Conservation (phyloP, 139 green algal genomes). For the Haematococcus lacustris region DNA sequence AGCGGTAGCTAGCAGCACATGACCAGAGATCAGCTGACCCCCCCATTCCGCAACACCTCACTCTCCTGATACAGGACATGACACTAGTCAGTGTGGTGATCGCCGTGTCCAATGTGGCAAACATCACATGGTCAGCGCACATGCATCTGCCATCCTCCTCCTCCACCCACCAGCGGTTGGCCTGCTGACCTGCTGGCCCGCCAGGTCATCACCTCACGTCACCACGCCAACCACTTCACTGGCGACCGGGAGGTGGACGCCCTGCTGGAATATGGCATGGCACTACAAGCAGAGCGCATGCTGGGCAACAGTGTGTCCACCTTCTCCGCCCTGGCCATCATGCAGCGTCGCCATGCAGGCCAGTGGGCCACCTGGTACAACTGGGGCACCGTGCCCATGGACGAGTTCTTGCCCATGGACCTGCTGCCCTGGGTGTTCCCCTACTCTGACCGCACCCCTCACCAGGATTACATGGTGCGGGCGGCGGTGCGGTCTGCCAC, state of each 20-base stretch:
- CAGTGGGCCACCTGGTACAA: constrained; percentile 46
- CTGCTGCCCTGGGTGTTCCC: constrained; percentile 38
- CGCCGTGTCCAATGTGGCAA: too few species aligned
- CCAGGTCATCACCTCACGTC: constrained; percentile 1
- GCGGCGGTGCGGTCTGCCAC: background rate
- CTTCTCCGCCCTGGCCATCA: constrained; percentile 31
- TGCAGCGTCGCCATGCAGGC: constrained; percentile 35
- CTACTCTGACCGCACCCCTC: constrained; percentile 19
- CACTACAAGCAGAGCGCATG: constrained; percentile 4
- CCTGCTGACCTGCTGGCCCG: background rate
- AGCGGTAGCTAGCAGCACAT: background rate
- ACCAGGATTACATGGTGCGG: constrained; percentile 33
- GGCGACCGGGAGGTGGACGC: background rate
- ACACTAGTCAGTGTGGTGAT: background rate
- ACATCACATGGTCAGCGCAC: background rate
- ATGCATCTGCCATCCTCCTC: background rate
- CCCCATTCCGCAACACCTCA: background rate
- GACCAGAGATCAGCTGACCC: background rate
- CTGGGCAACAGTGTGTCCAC: constrained; percentile 43
- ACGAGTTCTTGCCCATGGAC: constrained; percentile 7
- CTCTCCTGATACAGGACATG: background rate
- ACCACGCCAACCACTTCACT: background rate
- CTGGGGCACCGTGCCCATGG: constrained; percentile 36
- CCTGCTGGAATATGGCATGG: constrained; percentile 17
- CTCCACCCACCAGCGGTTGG: background rate